Percentiles rank a stretch among this genome's conserved stretches.
Evolutionary conservation across 2,329 filamentous ascomycete species (phyloP).

Genomic region (Phaeosphaeria sp.): DNA sequence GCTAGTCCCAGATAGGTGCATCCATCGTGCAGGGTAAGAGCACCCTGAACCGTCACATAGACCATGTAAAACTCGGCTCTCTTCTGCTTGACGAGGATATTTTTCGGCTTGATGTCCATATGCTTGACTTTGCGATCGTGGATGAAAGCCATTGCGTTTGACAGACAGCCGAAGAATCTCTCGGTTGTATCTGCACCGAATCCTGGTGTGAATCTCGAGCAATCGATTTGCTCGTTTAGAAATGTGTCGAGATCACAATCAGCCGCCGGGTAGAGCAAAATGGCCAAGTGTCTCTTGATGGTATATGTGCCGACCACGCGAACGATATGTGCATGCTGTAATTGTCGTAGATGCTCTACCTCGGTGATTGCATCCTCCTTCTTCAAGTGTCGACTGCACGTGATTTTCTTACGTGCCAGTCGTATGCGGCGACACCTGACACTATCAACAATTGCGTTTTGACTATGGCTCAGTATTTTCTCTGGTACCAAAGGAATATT

Average conservation of each 20-base stretch:
- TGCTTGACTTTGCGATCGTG: conserved; percentile 25
- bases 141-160: conserved; percentile 17
- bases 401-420: conserved; percentile 27
- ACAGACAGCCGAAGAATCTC: conserved; percentile 18
- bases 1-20: no score
- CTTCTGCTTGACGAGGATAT: conserved; percentile 23
- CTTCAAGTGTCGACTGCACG: conserved; percentile 15
- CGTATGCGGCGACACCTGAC: conserved; percentile 21
- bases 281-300: conserved; percentile 13
- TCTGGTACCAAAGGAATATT: conserved; percentile 1
- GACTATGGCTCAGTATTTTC: conserved; percentile 7
- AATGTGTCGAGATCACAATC: conserved; percentile 24
- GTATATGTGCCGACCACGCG: conserved; percentile 27
- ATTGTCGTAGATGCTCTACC: conserved; percentile 22
- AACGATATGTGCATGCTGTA: conserved; percentile 26
- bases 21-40: no score
- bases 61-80: conserved; percentile 1
- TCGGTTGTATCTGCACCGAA: background rate
- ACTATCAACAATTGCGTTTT: conserved; percentile 24
- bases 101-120: conserved; percentile 37
- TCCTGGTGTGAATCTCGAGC: background rate
- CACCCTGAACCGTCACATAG: no score
- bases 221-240: conserved; percentile 7
- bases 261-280: conserved; percentile 29
- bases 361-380: conserved; percentile 25